phyloP scores from a whole-genome alignment of 768 basidiomycete species.

The Termitomyces heimii region DNA sequence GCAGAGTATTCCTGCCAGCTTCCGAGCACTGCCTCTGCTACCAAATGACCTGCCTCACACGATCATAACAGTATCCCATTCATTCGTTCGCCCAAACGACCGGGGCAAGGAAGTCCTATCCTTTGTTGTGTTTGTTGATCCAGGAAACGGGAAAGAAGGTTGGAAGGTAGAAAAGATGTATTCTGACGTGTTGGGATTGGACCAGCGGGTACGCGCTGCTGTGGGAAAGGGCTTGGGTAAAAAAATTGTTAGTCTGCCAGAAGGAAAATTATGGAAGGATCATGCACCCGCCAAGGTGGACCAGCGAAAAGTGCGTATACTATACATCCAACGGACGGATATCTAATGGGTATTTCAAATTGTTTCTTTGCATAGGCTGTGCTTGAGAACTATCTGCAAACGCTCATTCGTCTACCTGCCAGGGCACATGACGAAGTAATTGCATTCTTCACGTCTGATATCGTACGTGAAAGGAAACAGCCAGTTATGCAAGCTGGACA shows the following conservation, averaged over 20 bases:
- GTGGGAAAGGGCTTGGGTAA: conserved; percentile 68
- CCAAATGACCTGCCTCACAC: conserved; percentile 71
- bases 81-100: conserved; percentile 84
- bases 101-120: conserved; percentile 89
- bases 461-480: conserved; percentile 69
- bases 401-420: conserved; percentile 72
- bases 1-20: conserved; percentile 35
- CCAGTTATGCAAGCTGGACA: conserved; percentile 77
- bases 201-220: conserved; percentile 65
- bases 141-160: conserved; percentile 61
- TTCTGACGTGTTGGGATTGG: conserved; percentile 86
- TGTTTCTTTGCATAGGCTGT: conserved; percentile 39
- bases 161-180: conserved; percentile 93
- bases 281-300: conserved; percentile 96
- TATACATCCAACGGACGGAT: not conserved
- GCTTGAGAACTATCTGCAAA: conserved; percentile 83
- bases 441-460: conserved; percentile 87
- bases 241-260: conserved; percentile 78
- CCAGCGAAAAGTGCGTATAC: conserved; percentile 76
- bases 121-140: conserved; percentile 75
- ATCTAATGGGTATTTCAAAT: not conserved
- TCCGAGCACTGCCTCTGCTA: conserved; percentile 70
- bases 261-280: conserved; percentile 93
- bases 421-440: conserved; percentile 89
- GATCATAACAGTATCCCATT: conserved; percentile 65